phyloP scores from a whole-genome alignment of 2,329 filamentous ascomycete genomes.

The Aspergillus clavatus region DNA sequence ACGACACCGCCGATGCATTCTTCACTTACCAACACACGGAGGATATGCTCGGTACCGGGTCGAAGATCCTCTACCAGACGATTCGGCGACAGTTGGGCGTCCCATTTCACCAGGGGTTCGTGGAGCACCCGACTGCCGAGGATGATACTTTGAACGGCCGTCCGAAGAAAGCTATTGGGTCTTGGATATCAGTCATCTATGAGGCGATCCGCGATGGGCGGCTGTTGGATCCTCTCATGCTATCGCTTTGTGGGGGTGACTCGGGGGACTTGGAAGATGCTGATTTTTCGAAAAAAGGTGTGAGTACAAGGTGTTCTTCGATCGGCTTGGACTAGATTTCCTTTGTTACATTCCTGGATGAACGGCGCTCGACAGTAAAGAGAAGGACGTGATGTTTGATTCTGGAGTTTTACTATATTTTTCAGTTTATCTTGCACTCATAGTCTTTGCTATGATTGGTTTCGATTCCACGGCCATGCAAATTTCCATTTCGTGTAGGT shows the following conservation, averaged over 20 bases:
- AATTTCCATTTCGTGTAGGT: no score
- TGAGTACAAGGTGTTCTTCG: neutral
- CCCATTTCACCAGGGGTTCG: slow-evolving; percentile 25
- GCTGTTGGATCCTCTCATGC: slow-evolving; percentile 7
- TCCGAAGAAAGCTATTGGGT: slow-evolving; percentile 24
- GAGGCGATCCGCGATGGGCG: slow-evolving; percentile 11
- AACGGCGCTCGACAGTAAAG: no score
- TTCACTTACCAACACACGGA: slow-evolving; percentile 11
- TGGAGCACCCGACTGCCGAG: slow-evolving; percentile 19
- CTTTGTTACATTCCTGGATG: no score
- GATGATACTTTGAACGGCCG: slow-evolving; percentile 11
- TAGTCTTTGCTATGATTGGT: no score
- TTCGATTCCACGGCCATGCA: neutral
- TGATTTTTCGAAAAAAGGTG: neutral
- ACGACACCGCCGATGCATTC: slow-evolving; percentile 11
- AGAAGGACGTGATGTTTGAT: no score
- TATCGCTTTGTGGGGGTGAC: neutral
- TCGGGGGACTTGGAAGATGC: neutral
- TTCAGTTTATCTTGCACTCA: no score
- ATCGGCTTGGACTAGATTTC: neutral
- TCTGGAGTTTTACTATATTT: no score
- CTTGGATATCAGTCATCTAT: slow-evolving; percentile 14
- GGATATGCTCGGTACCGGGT: slow-evolving; percentile 16
- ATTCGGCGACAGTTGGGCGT: slow-evolving; percentile 30
- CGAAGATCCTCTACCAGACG: slow-evolving; percentile 28